phyloP scores from a whole-genome alignment of 108 stramenopile genomes.

The Stephanodiscus triporus region DNA sequence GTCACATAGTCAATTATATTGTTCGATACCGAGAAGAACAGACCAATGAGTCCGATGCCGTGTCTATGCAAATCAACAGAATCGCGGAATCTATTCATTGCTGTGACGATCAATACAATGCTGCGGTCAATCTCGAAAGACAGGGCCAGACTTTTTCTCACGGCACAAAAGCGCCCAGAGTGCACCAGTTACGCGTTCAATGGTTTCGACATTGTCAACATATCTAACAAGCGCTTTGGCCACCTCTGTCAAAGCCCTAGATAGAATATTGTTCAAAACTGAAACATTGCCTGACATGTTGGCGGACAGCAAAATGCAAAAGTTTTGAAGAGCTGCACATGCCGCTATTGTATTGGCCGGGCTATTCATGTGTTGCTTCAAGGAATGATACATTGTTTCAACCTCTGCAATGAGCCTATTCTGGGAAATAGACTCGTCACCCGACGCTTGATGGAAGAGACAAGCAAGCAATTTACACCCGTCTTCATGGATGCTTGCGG shows the following conservation, averaged over 20 bases:
- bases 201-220: not conserved
- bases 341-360: slow-evolving; percentile 17
- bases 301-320: slow-evolving; percentile 8
- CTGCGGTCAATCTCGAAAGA: slow-evolving; percentile 10
- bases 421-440: not conserved
- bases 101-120: slow-evolving; percentile 14
- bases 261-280: slow-evolving; percentile 4
- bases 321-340: slow-evolving; percentile 21
- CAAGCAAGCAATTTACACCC: slow-evolving; percentile 35
- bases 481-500: slow-evolving; percentile 16
- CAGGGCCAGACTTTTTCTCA: slow-evolving; percentile 16
- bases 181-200: slow-evolving; percentile 30
- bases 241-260: slow-evolving; percentile 11
- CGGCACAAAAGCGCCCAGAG: slow-evolving; percentile 31
- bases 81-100: slow-evolving; percentile 19
- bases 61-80: slow-evolving; percentile 20
- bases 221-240: slow-evolving; percentile 1
- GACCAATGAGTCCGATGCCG: slow-evolving; percentile 23
- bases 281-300: not conserved
- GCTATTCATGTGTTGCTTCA: slow-evolving; percentile 12
- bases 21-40: slow-evolving; percentile 11
- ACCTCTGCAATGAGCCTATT: slow-evolving; percentile 9
- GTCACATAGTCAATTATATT: slow-evolving; percentile 18
- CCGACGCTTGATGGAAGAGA: slow-evolving; percentile 7
- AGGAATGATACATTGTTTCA: slow-evolving; percentile 7